These are phyloP conservation scores for Lentinus tigrinus DNA, from an alignment of 768 basidiomycete species.

Conservation along the genomic window DNA sequence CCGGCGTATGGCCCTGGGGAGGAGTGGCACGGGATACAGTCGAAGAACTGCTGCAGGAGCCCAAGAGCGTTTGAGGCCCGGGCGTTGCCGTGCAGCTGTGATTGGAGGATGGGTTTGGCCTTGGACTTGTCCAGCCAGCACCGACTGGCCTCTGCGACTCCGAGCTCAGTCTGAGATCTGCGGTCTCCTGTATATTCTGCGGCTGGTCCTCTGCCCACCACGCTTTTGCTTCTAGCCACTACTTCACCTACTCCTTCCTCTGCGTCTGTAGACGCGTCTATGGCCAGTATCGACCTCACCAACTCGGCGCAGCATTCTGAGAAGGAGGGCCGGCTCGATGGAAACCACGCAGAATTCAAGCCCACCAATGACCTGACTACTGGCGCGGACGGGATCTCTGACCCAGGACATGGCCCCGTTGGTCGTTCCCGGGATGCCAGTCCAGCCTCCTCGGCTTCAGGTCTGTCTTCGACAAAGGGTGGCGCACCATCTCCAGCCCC, in stretches of 20 bases:
- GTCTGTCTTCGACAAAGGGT: slow-evolving; percentile 13
- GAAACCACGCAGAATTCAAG: slow-evolving; percentile 1
- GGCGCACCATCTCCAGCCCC: slow-evolving; percentile 15
- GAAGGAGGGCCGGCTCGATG: slow-evolving; percentile 19
- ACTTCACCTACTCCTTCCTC: neutral
- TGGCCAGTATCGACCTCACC: slow-evolving; percentile 65
- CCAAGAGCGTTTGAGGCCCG: neutral
- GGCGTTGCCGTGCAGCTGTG: neutral
- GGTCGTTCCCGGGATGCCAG: slow-evolving; percentile 18
- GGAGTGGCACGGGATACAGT: no score
- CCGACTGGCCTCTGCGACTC: neutral
- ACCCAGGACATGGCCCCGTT: neutral
- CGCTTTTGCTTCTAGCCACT: neutral
- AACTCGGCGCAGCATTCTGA: slow-evolving; percentile 43
- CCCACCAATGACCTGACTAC: slow-evolving; percentile 3
- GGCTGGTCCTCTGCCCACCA: neutral
- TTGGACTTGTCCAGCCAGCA: neutral
- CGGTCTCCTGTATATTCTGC: neutral
- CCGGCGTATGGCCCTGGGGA: neutral
- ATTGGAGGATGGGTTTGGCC: neutral
- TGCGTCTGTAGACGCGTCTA: slow-evolving; percentile 79
- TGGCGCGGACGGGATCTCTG: neutral
- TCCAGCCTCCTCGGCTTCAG: slow-evolving; percentile 20
- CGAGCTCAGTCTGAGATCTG: neutral
- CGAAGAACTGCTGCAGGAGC: neutral